These are phyloP conservation scores for Eucalyptus sideroxylon DNA, from an alignment of 345 rosid species.

Conservation along the genomic window DNA sequence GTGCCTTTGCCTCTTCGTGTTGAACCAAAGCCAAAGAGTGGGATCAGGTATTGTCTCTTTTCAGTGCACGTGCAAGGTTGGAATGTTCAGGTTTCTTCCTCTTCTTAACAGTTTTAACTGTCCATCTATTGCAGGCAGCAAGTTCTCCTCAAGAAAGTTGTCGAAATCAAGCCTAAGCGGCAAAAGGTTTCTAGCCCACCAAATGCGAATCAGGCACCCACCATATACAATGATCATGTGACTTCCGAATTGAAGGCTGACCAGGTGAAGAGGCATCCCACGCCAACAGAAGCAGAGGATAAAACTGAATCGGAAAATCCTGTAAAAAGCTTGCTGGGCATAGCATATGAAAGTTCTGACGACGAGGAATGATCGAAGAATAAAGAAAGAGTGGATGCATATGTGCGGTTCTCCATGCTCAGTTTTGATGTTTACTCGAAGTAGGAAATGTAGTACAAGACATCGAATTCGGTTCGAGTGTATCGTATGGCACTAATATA, in stretches of 20 bases:
- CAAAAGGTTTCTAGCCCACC: conserved; percentile 25
- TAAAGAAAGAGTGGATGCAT: not conserved
- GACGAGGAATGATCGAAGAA: conserved; percentile 24
- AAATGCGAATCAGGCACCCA: conserved; percentile 2
- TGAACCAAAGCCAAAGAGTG: conserved; percentile 93
- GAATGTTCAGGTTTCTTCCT: not conserved
- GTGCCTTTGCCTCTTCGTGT: conserved; percentile 84
- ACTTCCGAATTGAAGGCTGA: not conserved
- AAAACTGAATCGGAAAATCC: conserved; percentile 20
- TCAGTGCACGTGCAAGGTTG: not conserved
- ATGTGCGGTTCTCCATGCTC: not conserved
- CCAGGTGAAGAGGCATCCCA: conserved; percentile 3
- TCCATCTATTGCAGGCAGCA: conserved; percentile 49
- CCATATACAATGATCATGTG: not conserved
- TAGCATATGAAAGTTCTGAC: conserved; percentile 86
- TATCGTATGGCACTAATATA: not conserved
- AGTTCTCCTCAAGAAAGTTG: conserved; percentile 77
- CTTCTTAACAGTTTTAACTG: not conserved
- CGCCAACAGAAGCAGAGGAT: conserved; percentile 6
- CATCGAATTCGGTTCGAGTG: not conserved
- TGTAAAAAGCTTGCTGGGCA: conserved; percentile 58
- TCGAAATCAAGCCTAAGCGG: conserved; percentile 79
- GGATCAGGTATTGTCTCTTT: conserved; percentile 52
- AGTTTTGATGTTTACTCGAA: not conserved
- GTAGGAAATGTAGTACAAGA: not conserved